These are phyloP conservation scores for Panus rudis DNA, from an alignment of 768 basidiomycete species.

Conservation along the genomic window DNA sequence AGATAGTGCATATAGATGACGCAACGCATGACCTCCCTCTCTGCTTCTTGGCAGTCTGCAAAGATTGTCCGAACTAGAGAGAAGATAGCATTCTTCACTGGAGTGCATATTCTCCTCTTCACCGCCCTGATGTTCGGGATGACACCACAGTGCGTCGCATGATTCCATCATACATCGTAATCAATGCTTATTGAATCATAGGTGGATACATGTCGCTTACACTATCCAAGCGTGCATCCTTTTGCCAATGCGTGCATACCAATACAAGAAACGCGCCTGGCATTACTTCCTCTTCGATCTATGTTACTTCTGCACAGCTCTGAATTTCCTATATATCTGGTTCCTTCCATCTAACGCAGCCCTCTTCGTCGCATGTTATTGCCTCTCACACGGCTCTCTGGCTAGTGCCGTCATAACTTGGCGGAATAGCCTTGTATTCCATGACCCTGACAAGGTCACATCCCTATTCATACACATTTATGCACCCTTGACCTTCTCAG, in stretches of 20 bases:
- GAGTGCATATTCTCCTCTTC: conserved; percentile 83
- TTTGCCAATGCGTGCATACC: conserved; percentile 75
- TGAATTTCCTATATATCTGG: conserved; percentile 92
- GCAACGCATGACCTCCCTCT: conserved; percentile 67
- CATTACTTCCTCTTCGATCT: conserved; percentile 93
- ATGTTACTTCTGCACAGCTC: conserved; percentile 89
- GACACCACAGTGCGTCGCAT: conserved; percentile 67
- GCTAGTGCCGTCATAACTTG: conserved; percentile 96
- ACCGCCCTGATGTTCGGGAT: conserved; percentile 86
- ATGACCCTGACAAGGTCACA: conserved; percentile 94
- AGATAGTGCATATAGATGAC: too few species aligned
- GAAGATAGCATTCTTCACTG: conserved; percentile 87
- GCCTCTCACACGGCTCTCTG: conserved; percentile 83
- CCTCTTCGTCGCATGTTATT: conserved; percentile 89
- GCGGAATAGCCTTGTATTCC: conserved; percentile 98
- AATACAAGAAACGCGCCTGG: conserved; percentile 88
- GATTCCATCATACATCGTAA: not conserved
- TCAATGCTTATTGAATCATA: conserved; percentile 21
- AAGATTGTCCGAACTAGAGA: conserved; percentile 79
- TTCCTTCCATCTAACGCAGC: conserved; percentile 67
- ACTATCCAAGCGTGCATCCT: conserved; percentile 72
- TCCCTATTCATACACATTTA: conserved; percentile 95
- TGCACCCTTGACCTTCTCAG: conserved; percentile 83
- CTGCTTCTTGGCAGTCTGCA: conserved; percentile 87
- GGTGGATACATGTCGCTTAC: conserved; percentile 87